Conservation (phyloP, 2,329 filamentous ascomycete species). For the Fusarium sp. region DNA sequence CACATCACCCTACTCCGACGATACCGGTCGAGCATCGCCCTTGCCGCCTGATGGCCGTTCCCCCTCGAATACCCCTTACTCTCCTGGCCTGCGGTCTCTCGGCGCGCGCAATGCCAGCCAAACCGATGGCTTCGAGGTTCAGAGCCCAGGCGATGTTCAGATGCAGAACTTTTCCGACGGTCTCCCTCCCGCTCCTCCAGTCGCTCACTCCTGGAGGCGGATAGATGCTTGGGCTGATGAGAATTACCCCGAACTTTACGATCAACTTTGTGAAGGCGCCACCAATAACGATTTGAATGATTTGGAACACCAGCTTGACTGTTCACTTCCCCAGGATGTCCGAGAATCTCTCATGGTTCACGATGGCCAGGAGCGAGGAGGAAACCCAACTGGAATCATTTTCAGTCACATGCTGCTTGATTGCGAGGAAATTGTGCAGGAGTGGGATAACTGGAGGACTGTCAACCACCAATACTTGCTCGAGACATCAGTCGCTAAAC, state of each 20-base stretch:
- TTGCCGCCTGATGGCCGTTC: slow-evolving; percentile 52
- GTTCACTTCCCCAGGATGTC: slow-evolving; percentile 91
- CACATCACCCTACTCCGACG: slow-evolving; percentile 80
- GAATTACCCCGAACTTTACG: slow-evolving; percentile 92
- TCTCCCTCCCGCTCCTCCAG: slow-evolving; percentile 87
- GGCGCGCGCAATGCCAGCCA: slow-evolving; percentile 73
- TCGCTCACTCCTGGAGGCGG: slow-evolving; percentile 89
- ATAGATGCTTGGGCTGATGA: slow-evolving; percentile 96
- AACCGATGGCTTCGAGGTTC: slow-evolving; percentile 74
- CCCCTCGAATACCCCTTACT: slow-evolving; percentile 80
- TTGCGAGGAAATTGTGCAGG: slow-evolving; percentile 97
- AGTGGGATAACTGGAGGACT: slow-evolving; percentile 95
- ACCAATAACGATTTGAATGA: slow-evolving; percentile 97
- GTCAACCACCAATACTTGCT: slow-evolving; percentile 91
- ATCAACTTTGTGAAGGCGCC: slow-evolving; percentile 92
- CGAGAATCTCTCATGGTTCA: slow-evolving; percentile 91
- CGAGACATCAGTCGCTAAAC: slow-evolving; percentile 65
- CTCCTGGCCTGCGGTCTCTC: slow-evolving; percentile 87
- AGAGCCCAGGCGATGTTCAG: slow-evolving; percentile 84
- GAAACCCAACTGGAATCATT: slow-evolving; percentile 88
- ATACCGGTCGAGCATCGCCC: slow-evolving; percentile 66
- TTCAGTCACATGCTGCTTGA: slow-evolving; percentile 96
- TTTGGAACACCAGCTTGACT: slow-evolving; percentile 94
- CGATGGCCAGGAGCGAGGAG: slow-evolving; percentile 96
- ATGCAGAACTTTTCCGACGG: slow-evolving; percentile 97